These are phyloP conservation scores for Prunus mume DNA, from an alignment of 306 rosid genomes.

Conservation along the genomic window DNA sequence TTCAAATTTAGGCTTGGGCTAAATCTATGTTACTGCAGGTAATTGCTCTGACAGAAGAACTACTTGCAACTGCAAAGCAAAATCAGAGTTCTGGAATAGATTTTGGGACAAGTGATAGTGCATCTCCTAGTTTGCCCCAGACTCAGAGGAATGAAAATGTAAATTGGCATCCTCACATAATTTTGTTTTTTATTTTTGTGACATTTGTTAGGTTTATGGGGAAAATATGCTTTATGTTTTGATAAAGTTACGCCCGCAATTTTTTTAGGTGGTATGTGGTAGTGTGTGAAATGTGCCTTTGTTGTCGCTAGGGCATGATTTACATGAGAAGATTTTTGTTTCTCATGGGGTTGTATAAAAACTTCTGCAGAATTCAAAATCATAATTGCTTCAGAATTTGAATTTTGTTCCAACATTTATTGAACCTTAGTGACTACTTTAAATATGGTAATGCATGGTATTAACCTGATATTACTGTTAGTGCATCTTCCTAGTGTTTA, in stretches of 20 bases:
- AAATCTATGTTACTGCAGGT: slow-evolving; percentile 61
- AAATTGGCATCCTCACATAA: neutral
- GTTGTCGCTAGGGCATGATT: neutral
- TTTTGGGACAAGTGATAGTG: slow-evolving; percentile 32
- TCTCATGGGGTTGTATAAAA: neutral
- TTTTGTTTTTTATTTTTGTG: neutral
- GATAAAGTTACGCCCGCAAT: neutral
- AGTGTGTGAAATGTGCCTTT: neutral
- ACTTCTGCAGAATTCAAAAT: neutral
- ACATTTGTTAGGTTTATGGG: neutral
- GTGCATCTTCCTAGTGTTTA: neutral
- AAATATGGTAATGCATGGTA: neutral
- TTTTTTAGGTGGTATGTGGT: neutral
- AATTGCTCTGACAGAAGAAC: slow-evolving; percentile 85
- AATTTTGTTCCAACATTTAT: neutral
- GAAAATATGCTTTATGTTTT: neutral
- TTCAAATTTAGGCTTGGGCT: slow-evolving; percentile 45
- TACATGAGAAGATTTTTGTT: neutral
- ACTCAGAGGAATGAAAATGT: slow-evolving; percentile 47
- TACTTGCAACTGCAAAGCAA: slow-evolving; percentile 84
- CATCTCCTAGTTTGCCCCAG: slow-evolving; percentile 44
- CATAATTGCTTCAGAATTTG: neutral
- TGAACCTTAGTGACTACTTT: neutral
- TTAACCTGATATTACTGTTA: neutral
- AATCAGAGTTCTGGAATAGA: slow-evolving; percentile 52